phyloP scores from a whole-genome alignment of 2,329 filamentous ascomycete species.

The Berkeleyomyces basicola region DNA sequence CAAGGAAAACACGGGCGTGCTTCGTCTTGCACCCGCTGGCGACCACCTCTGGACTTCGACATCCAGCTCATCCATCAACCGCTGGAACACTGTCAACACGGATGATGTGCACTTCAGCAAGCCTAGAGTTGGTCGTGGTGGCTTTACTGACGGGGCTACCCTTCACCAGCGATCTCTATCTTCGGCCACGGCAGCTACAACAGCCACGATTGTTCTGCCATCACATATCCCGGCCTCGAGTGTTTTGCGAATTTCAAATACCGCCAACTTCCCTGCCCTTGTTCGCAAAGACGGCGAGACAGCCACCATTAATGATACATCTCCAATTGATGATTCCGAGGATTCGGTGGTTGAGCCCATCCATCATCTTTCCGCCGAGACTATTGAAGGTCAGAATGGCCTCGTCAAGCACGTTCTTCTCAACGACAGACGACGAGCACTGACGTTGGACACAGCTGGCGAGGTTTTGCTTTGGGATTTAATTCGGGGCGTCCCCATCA shows the following conservation, averaged over 20 bases:
- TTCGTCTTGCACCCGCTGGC: conserved; percentile 48
- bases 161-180: conserved; percentile 7
- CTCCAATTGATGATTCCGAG: conserved; percentile 13
- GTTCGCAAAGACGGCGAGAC: conserved; percentile 36
- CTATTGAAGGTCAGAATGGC: conserved; percentile 88
- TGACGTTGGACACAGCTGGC: conserved; percentile 87
- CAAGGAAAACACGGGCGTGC: conserved; percentile 76
- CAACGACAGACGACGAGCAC: conserved; percentile 74
- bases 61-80: conserved; percentile 77
- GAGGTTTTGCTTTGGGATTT: conserved; percentile 94
- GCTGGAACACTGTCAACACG: conserved; percentile 78
- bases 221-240: conserved; percentile 57
- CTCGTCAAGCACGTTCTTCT: conserved; percentile 84
- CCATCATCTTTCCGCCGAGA: conserved; percentile 54
- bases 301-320: conserved; percentile 29
- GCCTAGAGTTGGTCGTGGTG: neutral
- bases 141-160: neutral
- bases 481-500: conserved; percentile 69
- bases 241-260: conserved; percentile 69
- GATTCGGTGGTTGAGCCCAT: conserved; percentile 38
- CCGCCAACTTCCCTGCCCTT: conserved; percentile 53
- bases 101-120: conserved; percentile 48
- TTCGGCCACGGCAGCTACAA: conserved; percentile 19
- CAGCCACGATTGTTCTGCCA: conserved; percentile 27
- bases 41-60: conserved; percentile 84